phyloP scores from a whole-genome alignment of 2,329 filamentous ascomycete species.

The Tolypocladium tundrense region DNA sequence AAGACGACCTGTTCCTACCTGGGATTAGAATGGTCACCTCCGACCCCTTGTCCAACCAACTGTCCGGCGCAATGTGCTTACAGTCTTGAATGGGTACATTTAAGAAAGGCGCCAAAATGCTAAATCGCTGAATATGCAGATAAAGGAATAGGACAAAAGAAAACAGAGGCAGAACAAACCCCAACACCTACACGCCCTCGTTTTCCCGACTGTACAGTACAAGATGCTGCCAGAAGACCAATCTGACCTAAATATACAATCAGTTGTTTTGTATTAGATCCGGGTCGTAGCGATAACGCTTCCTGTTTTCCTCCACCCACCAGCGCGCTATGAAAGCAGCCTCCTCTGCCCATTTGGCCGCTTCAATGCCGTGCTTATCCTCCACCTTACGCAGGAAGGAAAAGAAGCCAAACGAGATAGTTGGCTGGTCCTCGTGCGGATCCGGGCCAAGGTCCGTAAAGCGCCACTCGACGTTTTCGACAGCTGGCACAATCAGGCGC shows the following conservation, averaged over 20 bases:
- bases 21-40: slow-evolving; percentile 5
- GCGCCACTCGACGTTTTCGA: slow-evolving; percentile 18
- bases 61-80: slow-evolving; percentile 23
- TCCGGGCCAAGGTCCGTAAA: slow-evolving; percentile 19
- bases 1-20: background rate
- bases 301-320: slow-evolving; percentile 24
- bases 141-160: background rate
- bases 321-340: slow-evolving; percentile 20
- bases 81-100: too few relatives aligned
- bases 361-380: slow-evolving; percentile 12
- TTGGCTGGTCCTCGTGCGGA: slow-evolving; percentile 15
- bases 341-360: slow-evolving; percentile 20
- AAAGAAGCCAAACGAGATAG: slow-evolving; percentile 14
- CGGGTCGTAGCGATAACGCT: slow-evolving; percentile 19
- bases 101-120: background rate
- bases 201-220: background rate
- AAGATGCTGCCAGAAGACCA: background rate
- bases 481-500: slow-evolving; percentile 13
- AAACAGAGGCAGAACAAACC: background rate
- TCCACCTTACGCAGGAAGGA: slow-evolving; percentile 11
- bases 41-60: slow-evolving; percentile 17
- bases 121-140: background rate
- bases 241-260: background rate
- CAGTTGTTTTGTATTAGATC: background rate
- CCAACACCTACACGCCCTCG: background rate